These are phyloP conservation scores for Helianthus annuus DNA, from an alignment of 129 eudicot genomes.

Conservation along the genomic window HanXRQr2.0-SUNRISE NC_035434.2:10633693-10634192, in stretches of 20 bases:
- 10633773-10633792: slow-evolving; percentile 65
- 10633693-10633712: slow-evolving; percentile 72
- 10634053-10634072: slow-evolving; percentile 81
- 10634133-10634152: slow-evolving; percentile 63
- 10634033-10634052: slow-evolving; percentile 50
- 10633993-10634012: slow-evolving; percentile 94
- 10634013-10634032: slow-evolving; percentile 69
- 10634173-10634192: slow-evolving; percentile 84
- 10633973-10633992: slow-evolving; percentile 81
- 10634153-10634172: slow-evolving; percentile 68
- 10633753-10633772: slow-evolving; percentile 62
- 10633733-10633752: slow-evolving; percentile 69
- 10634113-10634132: slow-evolving; percentile 93
- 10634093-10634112: slow-evolving; percentile 91
- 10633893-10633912: slow-evolving; percentile 67
- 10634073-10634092: slow-evolving; percentile 90
- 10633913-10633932: slow-evolving; percentile 69
- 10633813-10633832: slow-evolving; percentile 53
- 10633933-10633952: slow-evolving; percentile 78
- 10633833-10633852: slow-evolving; percentile 48
- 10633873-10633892: slow-evolving; percentile 50
- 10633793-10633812: slow-evolving; percentile 67
- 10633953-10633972: slow-evolving; percentile 65
- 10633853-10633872: slow-evolving; percentile 65
- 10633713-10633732: slow-evolving; percentile 80